A percentile compares a stretch with the other conserved stretches of the same genome.
Evolutionary conservation across 176 grass and related monocot genomes (phyloP).

Genomic region (Ensete ventricosum): DNA sequence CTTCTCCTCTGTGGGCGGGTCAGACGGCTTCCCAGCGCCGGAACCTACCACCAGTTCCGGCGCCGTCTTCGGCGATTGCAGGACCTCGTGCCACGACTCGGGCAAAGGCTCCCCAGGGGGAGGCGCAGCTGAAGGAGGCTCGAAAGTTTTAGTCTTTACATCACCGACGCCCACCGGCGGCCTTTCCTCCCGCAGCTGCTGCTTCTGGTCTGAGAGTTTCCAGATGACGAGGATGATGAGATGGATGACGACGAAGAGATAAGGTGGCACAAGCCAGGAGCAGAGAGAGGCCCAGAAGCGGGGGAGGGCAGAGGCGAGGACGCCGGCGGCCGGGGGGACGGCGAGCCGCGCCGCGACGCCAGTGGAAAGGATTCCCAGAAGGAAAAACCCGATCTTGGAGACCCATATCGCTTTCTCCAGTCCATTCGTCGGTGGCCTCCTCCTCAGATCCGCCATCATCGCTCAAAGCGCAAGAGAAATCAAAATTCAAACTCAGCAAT

Average conservation of each 20-base stretch:
- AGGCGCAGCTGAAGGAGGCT: background rate
- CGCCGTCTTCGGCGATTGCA: too few relatives aligned
- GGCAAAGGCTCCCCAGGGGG: too few relatives aligned
- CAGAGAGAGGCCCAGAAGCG: conserved; percentile 30
- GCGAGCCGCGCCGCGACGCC: conserved; percentile 10
- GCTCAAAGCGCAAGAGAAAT: too few relatives aligned
- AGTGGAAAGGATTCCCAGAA: conserved; percentile 16
- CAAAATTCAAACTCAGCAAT: too few relatives aligned
- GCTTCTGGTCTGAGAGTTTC: conserved; percentile 80
- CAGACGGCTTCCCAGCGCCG: background rate
- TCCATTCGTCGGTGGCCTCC: background rate
- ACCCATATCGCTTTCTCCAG: background rate
- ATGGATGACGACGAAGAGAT: conserved; percentile 81
- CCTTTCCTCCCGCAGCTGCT: conserved; percentile 24
- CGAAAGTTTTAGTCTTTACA: background rate
- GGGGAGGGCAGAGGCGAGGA: conserved; percentile 31
- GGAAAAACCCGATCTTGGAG: background rate
- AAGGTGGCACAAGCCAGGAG: conserved; percentile 48
- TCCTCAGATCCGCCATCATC: background rate
- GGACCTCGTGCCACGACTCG: too few relatives aligned
- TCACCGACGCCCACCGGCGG: background rate
- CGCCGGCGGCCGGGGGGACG: conserved; percentile 28
- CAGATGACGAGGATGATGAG: conserved; percentile 96
- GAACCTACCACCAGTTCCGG: too few relatives aligned
- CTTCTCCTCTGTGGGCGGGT: background rate